phyloP scores from a whole-genome alignment of 164 flowering plant genomes.

The Tetracentron sinense region DNA sequence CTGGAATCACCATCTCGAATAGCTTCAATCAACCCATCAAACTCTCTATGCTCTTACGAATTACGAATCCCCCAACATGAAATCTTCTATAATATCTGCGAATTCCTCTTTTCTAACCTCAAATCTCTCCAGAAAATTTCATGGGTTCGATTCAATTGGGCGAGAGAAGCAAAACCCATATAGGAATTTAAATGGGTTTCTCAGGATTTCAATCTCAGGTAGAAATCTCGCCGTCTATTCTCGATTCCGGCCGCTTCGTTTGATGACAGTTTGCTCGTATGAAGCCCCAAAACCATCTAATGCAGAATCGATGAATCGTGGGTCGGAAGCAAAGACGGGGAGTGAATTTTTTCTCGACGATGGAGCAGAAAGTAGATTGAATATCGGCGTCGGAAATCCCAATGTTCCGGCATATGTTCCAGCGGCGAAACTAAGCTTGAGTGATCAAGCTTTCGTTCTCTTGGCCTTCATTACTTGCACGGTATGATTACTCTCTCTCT shows the following conservation, averaged over 20 bases:
- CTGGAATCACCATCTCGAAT: not conserved
- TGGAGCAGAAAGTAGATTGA: conserved; percentile 17
- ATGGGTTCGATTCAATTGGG: not conserved
- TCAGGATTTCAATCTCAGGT: conserved; percentile 1
- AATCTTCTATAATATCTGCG: conserved; percentile 16
- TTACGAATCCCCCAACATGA: conserved; percentile 11
- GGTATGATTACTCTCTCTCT: conserved; percentile 29
- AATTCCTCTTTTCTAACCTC: conserved; percentile 12
- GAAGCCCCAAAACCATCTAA: not conserved
- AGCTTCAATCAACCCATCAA: not conserved
- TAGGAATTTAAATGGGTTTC: conserved; percentile 7
- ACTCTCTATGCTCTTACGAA: not conserved
- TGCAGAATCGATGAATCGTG: not conserved
- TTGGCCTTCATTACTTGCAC: conserved; percentile 72
- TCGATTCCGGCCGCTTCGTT: conserved; percentile 13
- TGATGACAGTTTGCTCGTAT: conserved; percentile 8
- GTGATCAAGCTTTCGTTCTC: conserved; percentile 70
- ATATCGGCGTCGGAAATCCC: conserved; percentile 42
- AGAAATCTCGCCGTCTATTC: not conserved
- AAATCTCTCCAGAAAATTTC: conserved; percentile 1
- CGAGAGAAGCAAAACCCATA: conserved; percentile 8
- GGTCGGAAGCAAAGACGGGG: not conserved
- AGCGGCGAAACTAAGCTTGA: conserved; percentile 45
- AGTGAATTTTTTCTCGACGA: conserved; percentile 1
- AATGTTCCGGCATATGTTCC: conserved; percentile 22